Evolutionary conservation across 2,329 filamentous ascomycete species (phyloP), one percentile per base, ranked within the genome.

Genomic region (Thielaviopsis populi): DNA sequence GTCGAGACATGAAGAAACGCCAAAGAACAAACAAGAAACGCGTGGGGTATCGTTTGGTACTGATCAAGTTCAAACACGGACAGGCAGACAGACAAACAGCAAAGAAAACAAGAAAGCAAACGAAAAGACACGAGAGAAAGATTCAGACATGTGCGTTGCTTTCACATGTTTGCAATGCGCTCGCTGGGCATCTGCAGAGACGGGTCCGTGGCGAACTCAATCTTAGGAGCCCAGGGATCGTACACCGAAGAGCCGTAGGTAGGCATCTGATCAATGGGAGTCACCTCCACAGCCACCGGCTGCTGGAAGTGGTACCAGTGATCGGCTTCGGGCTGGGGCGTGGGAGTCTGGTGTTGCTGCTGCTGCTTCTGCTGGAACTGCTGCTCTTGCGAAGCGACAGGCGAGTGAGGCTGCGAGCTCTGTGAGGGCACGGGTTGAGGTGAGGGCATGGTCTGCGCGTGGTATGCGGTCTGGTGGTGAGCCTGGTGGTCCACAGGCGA

Each of bases 161-260:
- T 65, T 76, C 73, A 84, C 73, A 85, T 75, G 66, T 74, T 79
- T 68, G 82, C 80, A 67, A 85, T 78, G 61, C 82, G 75, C 50
- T 76, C 79, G 69, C 80, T 83, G 11, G 82, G 83, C 72, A 85
- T 76, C 71, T 83, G 81, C 73, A 84, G 78, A 10, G 78, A 75
- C 22, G 79, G 76, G 67, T 84, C 81, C 48, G 81, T 80, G 54
- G 62, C 62, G 64, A 77, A 83, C 68, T 84, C 82, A 27, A 81
- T 72, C 73, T 85, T 84, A 50, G 76, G 75, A 15, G 69, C 72
- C 76, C 81, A 85, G 1, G 79, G 72, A 67, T 81, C 79, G 67
- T 79, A 80, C 17, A 80, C 74, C n/a, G 73, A 74, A 19, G 77
- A 73, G 5, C 76, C 76, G 65, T 78, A 83, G 6, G 77, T 73